Conservation (phyloP, 2,329 filamentous ascomycete genomes). For the Pseudogymnoascus destructans region DNA sequence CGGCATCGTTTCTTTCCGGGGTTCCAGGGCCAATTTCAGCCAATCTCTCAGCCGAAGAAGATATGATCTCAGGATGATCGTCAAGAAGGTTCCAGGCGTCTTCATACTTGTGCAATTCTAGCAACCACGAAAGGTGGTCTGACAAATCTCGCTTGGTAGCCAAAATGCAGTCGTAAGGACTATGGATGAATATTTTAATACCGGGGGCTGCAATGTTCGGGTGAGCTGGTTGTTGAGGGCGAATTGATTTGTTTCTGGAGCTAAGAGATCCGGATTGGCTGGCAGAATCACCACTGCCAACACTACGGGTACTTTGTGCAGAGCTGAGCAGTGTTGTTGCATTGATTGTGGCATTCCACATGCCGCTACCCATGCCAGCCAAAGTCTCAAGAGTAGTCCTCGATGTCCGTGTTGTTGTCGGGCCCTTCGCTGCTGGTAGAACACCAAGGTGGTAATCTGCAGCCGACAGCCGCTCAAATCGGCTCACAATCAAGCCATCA, state of each 20-base stretch:
- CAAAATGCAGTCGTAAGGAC: slow-evolving; percentile 91
- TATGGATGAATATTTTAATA: slow-evolving; percentile 84
- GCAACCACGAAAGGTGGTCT: slow-evolving; percentile 76
- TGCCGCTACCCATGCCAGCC: slow-evolving; percentile 56
- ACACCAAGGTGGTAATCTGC: slow-evolving; percentile 87
- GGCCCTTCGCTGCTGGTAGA: slow-evolving; percentile 60
- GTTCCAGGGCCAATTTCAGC: slow-evolving; percentile 31
- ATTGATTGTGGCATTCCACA: slow-evolving; percentile 87
- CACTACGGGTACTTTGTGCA: slow-evolving; percentile 59
- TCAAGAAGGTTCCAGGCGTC: slow-evolving; percentile 83
- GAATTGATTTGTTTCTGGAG: slow-evolving; percentile 29
- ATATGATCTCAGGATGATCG: slow-evolving; percentile 65
- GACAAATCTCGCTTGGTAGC: slow-evolving; percentile 74
- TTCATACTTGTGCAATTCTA: slow-evolving; percentile 69
- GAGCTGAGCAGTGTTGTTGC: slow-evolving; percentile 80
- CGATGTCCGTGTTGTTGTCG: slow-evolving; percentile 45
- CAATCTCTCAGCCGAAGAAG: slow-evolving; percentile 30
- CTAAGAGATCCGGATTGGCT: slow-evolving; percentile 33
- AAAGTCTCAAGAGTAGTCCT: slow-evolving; percentile 66
- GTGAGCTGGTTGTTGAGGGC: slow-evolving; percentile 16
- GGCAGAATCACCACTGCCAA: slow-evolving; percentile 40
- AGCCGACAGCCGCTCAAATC: slow-evolving; percentile 73
- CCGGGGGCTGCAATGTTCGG: slow-evolving; percentile 33
- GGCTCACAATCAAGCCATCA: slow-evolving; percentile 72
- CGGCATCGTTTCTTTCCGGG: slow-evolving; percentile 26